A percentile compares a stretch with the other conserved stretches of the same genome.
These are phyloP conservation scores for Aspergillus carbonarius DNA, from an alignment of 2,329 filamentous ascomycete genomes.

Conservation along the genomic window DNA sequence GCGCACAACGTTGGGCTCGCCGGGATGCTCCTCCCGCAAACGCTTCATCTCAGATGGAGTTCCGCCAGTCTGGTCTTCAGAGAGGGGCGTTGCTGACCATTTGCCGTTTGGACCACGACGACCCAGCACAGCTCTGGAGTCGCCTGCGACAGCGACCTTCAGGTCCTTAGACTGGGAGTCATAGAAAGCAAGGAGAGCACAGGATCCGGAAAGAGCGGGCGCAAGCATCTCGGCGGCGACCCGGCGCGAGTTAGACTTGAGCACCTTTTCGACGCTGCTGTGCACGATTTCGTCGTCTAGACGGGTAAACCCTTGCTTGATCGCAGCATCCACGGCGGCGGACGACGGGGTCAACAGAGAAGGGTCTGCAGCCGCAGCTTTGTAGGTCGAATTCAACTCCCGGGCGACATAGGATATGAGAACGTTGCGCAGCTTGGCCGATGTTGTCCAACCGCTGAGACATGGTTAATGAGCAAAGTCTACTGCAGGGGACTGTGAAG, in stretches of 20 bases:
- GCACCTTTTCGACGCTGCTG: constrained; percentile 85
- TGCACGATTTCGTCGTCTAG: constrained; percentile 94
- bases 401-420: constrained; percentile 90
- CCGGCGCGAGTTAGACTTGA: constrained; percentile 85
- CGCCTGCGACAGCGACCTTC: constrained; percentile 91
- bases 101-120: constrained; percentile 75
- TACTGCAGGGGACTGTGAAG: background rate
- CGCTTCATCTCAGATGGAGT: constrained; percentile 82
- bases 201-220: constrained; percentile 93
- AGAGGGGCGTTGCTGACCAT: constrained; percentile 88
- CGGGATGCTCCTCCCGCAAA: constrained; percentile 81
- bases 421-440: constrained; percentile 87
- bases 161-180: constrained; percentile 83
- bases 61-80: constrained; percentile 88
- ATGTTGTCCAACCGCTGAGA: constrained; percentile 89
- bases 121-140: constrained; percentile 91
- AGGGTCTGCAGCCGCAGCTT: constrained; percentile 62
- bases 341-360: constrained; percentile 65
- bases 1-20: constrained; percentile 80
- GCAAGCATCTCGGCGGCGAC: constrained; percentile 88
- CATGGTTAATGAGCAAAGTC: background rate
- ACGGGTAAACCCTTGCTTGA: constrained; percentile 85
- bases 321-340: constrained; percentile 82
- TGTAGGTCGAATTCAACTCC: constrained; percentile 90
- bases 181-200: constrained; percentile 93